Evolutionary conservation across 2,329 filamentous ascomycete genomes (phyloP).

Genomic region (Alternaria triticina): DNA sequence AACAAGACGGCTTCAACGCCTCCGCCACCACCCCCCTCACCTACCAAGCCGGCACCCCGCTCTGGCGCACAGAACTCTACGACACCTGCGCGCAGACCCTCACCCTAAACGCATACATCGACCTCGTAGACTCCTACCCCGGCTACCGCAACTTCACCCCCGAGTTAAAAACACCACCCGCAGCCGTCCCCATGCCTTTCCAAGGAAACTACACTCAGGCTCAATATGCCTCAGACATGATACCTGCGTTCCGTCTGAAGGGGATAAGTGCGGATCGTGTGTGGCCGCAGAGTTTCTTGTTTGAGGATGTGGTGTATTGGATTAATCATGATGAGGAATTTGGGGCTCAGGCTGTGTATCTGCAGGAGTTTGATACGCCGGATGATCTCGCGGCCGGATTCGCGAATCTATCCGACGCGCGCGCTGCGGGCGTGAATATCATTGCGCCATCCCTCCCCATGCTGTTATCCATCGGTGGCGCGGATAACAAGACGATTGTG

Average conservation of each 20-base stretch:
- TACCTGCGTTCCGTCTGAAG: conserved; percentile 46
- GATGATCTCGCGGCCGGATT: conserved; percentile 58
- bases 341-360: conserved; percentile 65
- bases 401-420: conserved; percentile 61
- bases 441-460: conserved; percentile 67
- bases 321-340: conserved; percentile 65
- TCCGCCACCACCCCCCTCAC: conserved; percentile 62
- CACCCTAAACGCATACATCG: conserved; percentile 65
- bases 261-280: conserved; percentile 46
- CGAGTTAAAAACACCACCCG: conserved; percentile 66
- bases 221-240: conserved; percentile 67
- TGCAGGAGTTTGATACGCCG: conserved; percentile 63
- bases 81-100: conserved; percentile 65
- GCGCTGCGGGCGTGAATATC: conserved; percentile 63
- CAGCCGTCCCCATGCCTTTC: conserved; percentile 67
- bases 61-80: conserved; percentile 69
- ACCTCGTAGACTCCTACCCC: conserved; percentile 59
- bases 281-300: conserved; percentile 67
- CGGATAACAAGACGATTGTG: conserved; percentile 59
- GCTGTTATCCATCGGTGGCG: conserved; percentile 58
- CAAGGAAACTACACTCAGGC: conserved; percentile 65
- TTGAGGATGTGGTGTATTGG: conserved; percentile 69
- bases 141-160: conserved; percentile 66
- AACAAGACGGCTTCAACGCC: conserved; percentile 62
- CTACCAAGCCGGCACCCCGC: conserved; percentile 62